A percentile compares a stretch with the other conserved stretches of the same genome.
Conservation (phyloP, 2,329 filamentous ascomycete species). For the Cercospora zeina region DNA sequence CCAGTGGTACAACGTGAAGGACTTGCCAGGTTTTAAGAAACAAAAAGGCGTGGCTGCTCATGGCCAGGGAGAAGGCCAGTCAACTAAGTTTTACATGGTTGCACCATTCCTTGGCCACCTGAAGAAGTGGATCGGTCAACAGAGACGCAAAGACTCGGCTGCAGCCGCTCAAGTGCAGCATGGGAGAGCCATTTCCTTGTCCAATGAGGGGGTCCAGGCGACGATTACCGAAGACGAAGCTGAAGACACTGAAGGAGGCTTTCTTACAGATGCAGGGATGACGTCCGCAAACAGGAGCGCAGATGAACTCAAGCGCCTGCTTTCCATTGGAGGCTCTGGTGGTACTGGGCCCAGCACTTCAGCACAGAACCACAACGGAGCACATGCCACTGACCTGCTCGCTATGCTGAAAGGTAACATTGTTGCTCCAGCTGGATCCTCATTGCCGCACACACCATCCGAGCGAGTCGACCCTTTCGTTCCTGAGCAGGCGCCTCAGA, state of each 20-base stretch:
- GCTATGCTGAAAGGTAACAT: constrained; percentile 54
- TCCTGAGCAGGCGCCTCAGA: constrained; percentile 54
- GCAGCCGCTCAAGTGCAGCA: constrained; percentile 18
- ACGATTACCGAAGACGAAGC: constrained; percentile 29
- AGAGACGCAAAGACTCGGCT: constrained; percentile 66
- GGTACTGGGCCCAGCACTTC: constrained; percentile 21
- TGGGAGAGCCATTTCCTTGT: constrained; percentile 20
- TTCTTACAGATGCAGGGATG: constrained; percentile 22
- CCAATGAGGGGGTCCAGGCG: constrained; percentile 21
- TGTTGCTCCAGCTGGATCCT: constrained; percentile 19
- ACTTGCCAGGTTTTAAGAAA: constrained; percentile 79
- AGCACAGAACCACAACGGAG: constrained; percentile 39
- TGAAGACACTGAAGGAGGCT: constrained; percentile 23
- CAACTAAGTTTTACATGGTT: constrained; percentile 97
- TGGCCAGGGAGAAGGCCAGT: constrained; percentile 59
- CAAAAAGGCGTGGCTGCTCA: constrained; percentile 66
- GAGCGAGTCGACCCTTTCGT: constrained; percentile 54
- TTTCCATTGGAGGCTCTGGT: constrained; percentile 44
- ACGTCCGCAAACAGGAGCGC: constrained; percentile 26
- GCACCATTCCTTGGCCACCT: constrained; percentile 83
- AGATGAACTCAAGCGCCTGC: constrained; percentile 53
- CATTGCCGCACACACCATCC: constrained; percentile 46
- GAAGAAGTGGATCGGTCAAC: constrained; percentile 86
- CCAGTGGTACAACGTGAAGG: constrained; percentile 86
- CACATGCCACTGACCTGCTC: constrained; percentile 53